Evolutionary conservation across 305 asterid species (phyloP).

Genomic region (Caryopteris hybrid): DNA sequence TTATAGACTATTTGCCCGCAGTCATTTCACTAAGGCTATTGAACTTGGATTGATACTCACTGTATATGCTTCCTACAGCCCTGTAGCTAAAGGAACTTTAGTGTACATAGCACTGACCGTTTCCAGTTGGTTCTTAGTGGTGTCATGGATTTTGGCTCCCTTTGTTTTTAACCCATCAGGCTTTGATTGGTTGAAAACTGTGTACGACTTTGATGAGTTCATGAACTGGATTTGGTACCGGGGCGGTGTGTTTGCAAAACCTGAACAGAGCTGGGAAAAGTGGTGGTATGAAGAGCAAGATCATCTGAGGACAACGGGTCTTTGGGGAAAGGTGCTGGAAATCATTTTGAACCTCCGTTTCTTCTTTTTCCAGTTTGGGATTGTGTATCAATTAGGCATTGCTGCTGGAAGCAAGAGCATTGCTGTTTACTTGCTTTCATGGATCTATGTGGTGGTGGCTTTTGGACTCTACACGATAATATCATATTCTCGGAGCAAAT

Average conservation of each 20-base stretch:
- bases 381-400: constrained; percentile 49
- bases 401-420: constrained; percentile 47
- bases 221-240: constrained; percentile 84
- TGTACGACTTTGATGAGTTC: constrained; percentile 82
- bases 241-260: constrained; percentile 74
- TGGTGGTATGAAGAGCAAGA: constrained; percentile 98
- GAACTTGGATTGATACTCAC: constrained; percentile 74
- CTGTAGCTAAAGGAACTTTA: constrained; percentile 57
- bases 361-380: constrained; percentile 58
- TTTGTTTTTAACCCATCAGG: constrained; percentile 83
- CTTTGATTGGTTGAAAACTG: constrained; percentile 88
- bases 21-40: constrained; percentile 79
- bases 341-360: constrained; percentile 45
- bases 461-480: constrained; percentile 30
- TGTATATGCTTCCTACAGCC: constrained; percentile 65
- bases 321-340: constrained; percentile 48
- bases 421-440: constrained; percentile 54
- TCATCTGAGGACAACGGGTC: constrained; percentile 81
- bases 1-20: constrained; percentile 68
- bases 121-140: constrained; percentile 86
- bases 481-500: constrained; percentile 40
- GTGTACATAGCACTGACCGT: constrained; percentile 71
- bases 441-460: constrained; percentile 43
- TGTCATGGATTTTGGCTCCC: constrained; percentile 85
- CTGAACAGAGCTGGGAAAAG: constrained; percentile 92